phyloP scores from a whole-genome alignment of 768 basidiomycete genomes.

The Daedaleopsis nitida region DNA sequence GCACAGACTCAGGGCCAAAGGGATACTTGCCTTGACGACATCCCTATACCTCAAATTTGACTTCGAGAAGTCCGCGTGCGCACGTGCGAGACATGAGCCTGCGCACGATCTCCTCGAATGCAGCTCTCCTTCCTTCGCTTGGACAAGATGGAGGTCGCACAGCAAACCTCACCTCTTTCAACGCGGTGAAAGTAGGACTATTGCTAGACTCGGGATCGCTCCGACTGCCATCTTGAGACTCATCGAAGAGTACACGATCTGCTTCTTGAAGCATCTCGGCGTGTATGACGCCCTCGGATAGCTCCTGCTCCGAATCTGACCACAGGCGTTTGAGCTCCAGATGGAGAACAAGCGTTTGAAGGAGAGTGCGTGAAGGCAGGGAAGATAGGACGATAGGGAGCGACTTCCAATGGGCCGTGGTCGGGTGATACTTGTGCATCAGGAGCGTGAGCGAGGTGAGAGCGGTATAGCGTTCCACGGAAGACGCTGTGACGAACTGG shows the following conservation, averaged over 20 bases:
- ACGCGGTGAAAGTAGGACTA: neutral
- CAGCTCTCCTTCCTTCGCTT: neutral
- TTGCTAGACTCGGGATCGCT: neutral
- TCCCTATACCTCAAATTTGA: neutral
- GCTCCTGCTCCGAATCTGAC: neutral
- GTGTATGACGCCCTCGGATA: neutral
- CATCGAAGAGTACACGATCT: neutral
- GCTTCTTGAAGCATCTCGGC: neutral
- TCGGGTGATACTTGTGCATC: neutral
- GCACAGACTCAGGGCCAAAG: too few species aligned
- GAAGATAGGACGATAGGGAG: neutral
- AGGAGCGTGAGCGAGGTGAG: constrained; percentile 6
- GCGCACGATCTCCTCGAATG: neutral
- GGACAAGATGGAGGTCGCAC: neutral
- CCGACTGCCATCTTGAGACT: neutral
- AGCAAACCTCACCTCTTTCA: neutral
- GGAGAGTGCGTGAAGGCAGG: neutral
- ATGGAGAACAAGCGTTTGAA: neutral
- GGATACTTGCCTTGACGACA: neutral
- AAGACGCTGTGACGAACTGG: neutral
- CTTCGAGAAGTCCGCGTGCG: neutral
- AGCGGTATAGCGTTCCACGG: constrained; percentile 2
- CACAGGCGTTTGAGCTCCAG: neutral
- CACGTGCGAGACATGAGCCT: neutral
- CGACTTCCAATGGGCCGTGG: neutral